A percentile compares a stretch with the other conserved stretches of the same genome.
Conservation (phyloP, 2,329 filamentous ascomycete genomes). For the Orbilia javanica region DNA sequence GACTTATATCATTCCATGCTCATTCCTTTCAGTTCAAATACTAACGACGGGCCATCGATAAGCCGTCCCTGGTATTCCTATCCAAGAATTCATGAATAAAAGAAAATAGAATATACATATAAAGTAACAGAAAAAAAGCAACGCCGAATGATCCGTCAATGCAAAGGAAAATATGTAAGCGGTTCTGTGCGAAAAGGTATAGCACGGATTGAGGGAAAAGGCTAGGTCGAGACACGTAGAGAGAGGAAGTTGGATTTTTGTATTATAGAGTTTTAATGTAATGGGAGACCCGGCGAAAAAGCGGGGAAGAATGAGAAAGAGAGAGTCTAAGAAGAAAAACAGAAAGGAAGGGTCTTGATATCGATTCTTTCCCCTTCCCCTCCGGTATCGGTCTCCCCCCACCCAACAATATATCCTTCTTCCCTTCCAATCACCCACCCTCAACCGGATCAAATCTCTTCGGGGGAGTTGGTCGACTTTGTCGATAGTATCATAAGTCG, state of each 20-base stretch:
- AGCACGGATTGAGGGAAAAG: not conserved
- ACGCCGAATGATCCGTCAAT: slow-evolving; percentile 2
- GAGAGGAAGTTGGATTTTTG: slow-evolving; percentile 12
- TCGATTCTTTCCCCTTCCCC: not conserved
- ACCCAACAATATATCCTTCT: not conserved
- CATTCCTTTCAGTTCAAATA: not conserved
- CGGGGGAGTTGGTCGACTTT: not conserved
- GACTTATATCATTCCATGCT: not conserved
- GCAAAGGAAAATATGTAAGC: not conserved
- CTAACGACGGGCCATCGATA: too few species aligned
- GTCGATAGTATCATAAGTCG: slow-evolving; percentile 2
- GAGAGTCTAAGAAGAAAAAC: not conserved
- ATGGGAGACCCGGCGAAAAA: not conserved
- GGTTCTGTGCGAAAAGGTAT: not conserved
- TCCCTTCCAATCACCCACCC: not conserved
- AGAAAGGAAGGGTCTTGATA: not conserved
- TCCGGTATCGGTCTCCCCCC: not conserved
- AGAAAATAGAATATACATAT: slow-evolving; percentile 7
- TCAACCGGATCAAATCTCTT: not conserved
- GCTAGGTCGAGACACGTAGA: not conserved
- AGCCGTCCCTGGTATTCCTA: not conserved
- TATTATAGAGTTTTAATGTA: slow-evolving; percentile 18
- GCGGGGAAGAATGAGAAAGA: not conserved
- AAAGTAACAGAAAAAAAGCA: not conserved
- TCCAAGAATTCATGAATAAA: not conserved